Conservation (phyloP, 352 stramenopile species). For the Salisapilia sapeloensis region DNA sequence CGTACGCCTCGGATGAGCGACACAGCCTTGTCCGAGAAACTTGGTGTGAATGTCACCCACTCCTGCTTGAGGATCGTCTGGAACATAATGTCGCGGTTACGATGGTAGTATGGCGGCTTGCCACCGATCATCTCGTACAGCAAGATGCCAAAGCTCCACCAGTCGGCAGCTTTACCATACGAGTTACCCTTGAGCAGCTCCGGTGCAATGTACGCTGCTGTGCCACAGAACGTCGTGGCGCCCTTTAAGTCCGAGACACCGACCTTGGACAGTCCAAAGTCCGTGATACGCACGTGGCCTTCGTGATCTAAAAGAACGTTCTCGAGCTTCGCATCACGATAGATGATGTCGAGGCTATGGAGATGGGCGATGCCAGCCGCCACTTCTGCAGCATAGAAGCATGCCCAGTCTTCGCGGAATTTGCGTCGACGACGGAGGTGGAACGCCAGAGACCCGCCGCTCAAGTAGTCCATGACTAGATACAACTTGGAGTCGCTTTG, state of each 20-base stretch:
- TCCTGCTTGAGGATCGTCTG: slow-evolving; percentile 85
- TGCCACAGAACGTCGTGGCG: slow-evolving; percentile 88
- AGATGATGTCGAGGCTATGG: slow-evolving; percentile 91
- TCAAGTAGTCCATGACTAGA: slow-evolving; percentile 88
- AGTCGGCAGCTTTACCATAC: slow-evolving; percentile 88
- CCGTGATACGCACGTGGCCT: slow-evolving; percentile 87
- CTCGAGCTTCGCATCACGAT: slow-evolving; percentile 91
- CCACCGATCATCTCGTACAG: slow-evolving; percentile 94
- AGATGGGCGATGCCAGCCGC: slow-evolving; percentile 79
- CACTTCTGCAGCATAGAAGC: slow-evolving; percentile 94
- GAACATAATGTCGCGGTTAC: slow-evolving; percentile 86
- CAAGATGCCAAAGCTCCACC: slow-evolving; percentile 90
- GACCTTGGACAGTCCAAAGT: slow-evolving; percentile 90
- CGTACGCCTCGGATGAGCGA: slow-evolving; percentile 86
- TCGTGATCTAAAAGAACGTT: slow-evolving; percentile 91
- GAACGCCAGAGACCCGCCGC: slow-evolving; percentile 78
- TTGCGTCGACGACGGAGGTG: slow-evolving; percentile 78
- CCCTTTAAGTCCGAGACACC: slow-evolving; percentile 73
- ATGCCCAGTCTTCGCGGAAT: slow-evolving; percentile 80
- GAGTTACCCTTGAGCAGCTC: slow-evolving; percentile 80
- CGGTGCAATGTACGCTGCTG: slow-evolving; percentile 86
- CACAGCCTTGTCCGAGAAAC: slow-evolving; percentile 81
- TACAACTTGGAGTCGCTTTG: slow-evolving; percentile 88
- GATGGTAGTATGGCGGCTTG: slow-evolving; percentile 82
- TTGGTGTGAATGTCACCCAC: slow-evolving; percentile 91